A percentile compares a stretch with the other conserved stretches of the same genome.
These are phyloP conservation scores for Neurospora sp. DNA, from an alignment of 495 filamentous ascomycete species.

Conservation along the genomic window DNA sequence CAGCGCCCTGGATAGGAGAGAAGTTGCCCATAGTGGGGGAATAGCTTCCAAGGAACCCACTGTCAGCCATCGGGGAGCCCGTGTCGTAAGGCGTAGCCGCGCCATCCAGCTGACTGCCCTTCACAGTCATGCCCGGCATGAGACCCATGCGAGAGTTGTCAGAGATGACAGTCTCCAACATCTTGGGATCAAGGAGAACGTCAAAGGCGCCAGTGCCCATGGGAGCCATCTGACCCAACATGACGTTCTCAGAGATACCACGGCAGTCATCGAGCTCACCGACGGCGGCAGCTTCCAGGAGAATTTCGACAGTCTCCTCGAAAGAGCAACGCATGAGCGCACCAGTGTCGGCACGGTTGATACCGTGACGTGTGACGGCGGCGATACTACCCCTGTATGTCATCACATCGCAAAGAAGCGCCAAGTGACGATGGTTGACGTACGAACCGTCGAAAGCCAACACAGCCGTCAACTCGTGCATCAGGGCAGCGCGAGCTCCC, in stretches of 20 bases:
- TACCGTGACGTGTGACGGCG: constrained; percentile 94
- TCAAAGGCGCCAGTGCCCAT: constrained; percentile 95
- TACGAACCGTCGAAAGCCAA: constrained; percentile 97
- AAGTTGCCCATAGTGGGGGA: constrained; percentile 79
- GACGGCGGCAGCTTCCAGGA: constrained; percentile 84
- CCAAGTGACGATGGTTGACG: constrained; percentile 96
- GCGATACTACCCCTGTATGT: constrained; percentile 87
- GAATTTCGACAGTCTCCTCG: constrained; percentile 97
- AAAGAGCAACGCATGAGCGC: constrained; percentile 99
- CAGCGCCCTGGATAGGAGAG: constrained; percentile 76
- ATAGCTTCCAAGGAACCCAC: constrained; percentile 45
- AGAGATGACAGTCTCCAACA: constrained; percentile 89
- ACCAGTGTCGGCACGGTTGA: constrained; percentile 95
- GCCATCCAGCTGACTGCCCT: constrained; percentile 65
- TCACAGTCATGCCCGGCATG: constrained; percentile 64
- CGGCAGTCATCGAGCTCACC: constrained; percentile 96
- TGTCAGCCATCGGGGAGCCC: constrained; percentile 77
- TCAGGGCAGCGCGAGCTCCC: constrained; percentile 72
- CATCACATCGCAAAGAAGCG: constrained; percentile 97
- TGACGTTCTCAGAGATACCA: constrained; percentile 97
- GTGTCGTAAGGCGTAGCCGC: constrained; percentile 92
- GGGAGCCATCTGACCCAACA: constrained; percentile 93
- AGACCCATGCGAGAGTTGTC: constrained; percentile 75
- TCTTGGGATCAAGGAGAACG: constrained; percentile 80
- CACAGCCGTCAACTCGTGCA: constrained; percentile 81